These are phyloP conservation scores for Teratosphaeria gauchensis DNA, from an alignment of 2,329 filamentous ascomycete genomes.

Conservation along the genomic window DNA sequence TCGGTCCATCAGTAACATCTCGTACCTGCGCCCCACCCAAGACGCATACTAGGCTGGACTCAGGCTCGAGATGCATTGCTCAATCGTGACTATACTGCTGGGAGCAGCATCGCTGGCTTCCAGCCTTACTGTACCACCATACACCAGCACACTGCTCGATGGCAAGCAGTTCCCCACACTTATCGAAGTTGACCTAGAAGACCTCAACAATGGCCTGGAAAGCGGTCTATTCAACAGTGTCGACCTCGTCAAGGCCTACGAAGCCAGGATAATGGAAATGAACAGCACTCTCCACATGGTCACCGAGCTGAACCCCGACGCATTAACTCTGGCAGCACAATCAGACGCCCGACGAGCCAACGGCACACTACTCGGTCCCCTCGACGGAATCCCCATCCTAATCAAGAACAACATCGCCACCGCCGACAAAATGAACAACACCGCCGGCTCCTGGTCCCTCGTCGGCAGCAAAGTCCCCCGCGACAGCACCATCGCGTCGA, in stretches of 20 bases:
- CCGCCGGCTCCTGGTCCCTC: conserved; percentile 55
- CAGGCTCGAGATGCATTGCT: background rate
- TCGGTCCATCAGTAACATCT: background rate
- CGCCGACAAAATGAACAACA: conserved; percentile 52
- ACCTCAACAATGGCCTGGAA: conserved; percentile 41
- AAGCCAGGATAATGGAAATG: conserved; percentile 42
- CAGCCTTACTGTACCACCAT: conserved; percentile 8
- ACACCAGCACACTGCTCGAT: conserved; percentile 8
- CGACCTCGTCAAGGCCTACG: conserved; percentile 49
- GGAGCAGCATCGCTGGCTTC: conserved; percentile 4
- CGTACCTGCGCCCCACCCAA: background rate
- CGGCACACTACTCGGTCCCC: conserved; percentile 41
- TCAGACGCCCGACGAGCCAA: conserved; percentile 40
- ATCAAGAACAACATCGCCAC: conserved; percentile 62
- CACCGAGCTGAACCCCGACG: conserved; percentile 48
- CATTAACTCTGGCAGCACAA: conserved; percentile 37
- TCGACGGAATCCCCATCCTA: conserved; percentile 56
- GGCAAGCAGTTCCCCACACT: conserved; percentile 29
- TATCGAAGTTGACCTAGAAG: conserved; percentile 43
- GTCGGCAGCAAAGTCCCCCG: conserved; percentile 46
- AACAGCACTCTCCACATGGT: conserved; percentile 44
- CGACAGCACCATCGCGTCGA: conserved; percentile 51
- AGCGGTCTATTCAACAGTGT: conserved; percentile 45
- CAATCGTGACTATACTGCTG: conserved; percentile 2
- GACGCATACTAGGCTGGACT: background rate